phyloP scores from a whole-genome alignment of 257 asterid species.

The Gentiana macrophylla region DNA sequence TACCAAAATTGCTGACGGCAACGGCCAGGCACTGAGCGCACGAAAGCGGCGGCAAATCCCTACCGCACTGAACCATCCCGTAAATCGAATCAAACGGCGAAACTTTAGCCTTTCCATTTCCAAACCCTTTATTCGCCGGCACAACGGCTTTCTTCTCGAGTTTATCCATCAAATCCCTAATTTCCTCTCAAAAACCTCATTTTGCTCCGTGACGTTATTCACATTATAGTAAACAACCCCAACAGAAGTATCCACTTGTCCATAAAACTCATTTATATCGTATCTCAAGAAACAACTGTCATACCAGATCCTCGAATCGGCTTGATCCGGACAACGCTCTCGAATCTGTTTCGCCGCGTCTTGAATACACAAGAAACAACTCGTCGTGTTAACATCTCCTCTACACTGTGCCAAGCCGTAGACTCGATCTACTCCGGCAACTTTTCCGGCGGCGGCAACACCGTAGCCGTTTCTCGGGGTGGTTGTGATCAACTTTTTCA shows the following conservation, averaged over 20 bases:
- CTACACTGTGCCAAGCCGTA: slow-evolving; percentile 81
- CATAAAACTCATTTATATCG: slow-evolving; percentile 24
- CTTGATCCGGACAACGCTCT: slow-evolving; percentile 32
- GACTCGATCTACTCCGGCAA: slow-evolving; percentile 12
- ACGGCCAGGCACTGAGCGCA: slow-evolving; percentile 62
- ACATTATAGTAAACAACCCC: slow-evolving; percentile 32
- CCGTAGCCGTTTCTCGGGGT: slow-evolving; percentile 31
- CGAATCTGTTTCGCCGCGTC: slow-evolving; percentile 36
- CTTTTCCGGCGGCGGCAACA: slow-evolving; percentile 31
- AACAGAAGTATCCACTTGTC: slow-evolving; percentile 31
- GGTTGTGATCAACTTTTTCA: slow-evolving; percentile 29
- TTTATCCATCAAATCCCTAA: slow-evolving; percentile 23
- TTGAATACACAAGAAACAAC: slow-evolving; percentile 57
- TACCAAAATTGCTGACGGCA: slow-evolving; percentile 35
- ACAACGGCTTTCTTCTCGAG: slow-evolving; percentile 36
- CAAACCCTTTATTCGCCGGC: slow-evolving; percentile 47
- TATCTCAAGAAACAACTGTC: slow-evolving; percentile 62
- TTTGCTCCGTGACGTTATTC: slow-evolving; percentile 41
- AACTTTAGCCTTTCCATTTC: slow-evolving; percentile 36
- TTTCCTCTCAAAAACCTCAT: slow-evolving; percentile 25
- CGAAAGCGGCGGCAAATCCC: slow-evolving; percentile 35
- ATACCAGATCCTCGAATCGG: slow-evolving; percentile 55
- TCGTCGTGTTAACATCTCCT: slow-evolving; percentile 41
- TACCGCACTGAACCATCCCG: slow-evolving; percentile 67
- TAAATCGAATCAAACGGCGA: slow-evolving; percentile 33